These are phyloP conservation scores for Xylariales sp. DNA, from an alignment of 2,329 filamentous ascomycete species.

Conservation along the genomic window DNA sequence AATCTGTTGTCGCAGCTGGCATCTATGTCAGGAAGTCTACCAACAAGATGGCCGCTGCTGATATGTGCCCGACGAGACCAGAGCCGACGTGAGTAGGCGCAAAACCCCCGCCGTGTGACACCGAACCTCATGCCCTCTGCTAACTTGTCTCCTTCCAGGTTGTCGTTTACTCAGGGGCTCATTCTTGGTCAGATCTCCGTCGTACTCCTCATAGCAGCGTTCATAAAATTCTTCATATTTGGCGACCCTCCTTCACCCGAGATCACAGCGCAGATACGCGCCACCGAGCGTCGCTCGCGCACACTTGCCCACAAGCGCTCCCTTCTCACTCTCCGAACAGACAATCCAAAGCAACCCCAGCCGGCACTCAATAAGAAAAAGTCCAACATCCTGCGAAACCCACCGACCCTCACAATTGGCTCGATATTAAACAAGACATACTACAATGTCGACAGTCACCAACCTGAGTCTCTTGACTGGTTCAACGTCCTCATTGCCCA, in stretches of 20 bases:
- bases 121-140: slow-evolving; percentile 9
- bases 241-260: slow-evolving; percentile 86
- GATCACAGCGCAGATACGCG: slow-evolving; percentile 69
- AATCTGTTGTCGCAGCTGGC: not conserved
- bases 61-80: slow-evolving; percentile 26
- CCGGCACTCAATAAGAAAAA: slow-evolving; percentile 57
- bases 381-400: slow-evolving; percentile 68
- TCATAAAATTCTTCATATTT: slow-evolving; percentile 99
- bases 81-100: slow-evolving; percentile 24
- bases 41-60: slow-evolving; percentile 17
- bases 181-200: slow-evolving; percentile 91
- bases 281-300: slow-evolving; percentile 67
- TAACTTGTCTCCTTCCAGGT: slow-evolving; percentile 59
- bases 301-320: slow-evolving; percentile 74
- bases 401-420: slow-evolving; percentile 78
- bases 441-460: slow-evolving; percentile 92
- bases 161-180: slow-evolving; percentile 91
- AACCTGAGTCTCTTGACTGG: slow-evolving; percentile 96
- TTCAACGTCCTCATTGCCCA: slow-evolving; percentile 97
- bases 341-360: slow-evolving; percentile 31
- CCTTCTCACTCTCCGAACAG: slow-evolving; percentile 56
- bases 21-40: not conserved
- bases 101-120: slow-evolving; percentile 4
- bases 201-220: slow-evolving; percentile 83
- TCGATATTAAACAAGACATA: slow-evolving; percentile 96